phyloP scores from a whole-genome alignment of 2,329 filamentous ascomycete species.

The Fusarium temperatum region DNA sequence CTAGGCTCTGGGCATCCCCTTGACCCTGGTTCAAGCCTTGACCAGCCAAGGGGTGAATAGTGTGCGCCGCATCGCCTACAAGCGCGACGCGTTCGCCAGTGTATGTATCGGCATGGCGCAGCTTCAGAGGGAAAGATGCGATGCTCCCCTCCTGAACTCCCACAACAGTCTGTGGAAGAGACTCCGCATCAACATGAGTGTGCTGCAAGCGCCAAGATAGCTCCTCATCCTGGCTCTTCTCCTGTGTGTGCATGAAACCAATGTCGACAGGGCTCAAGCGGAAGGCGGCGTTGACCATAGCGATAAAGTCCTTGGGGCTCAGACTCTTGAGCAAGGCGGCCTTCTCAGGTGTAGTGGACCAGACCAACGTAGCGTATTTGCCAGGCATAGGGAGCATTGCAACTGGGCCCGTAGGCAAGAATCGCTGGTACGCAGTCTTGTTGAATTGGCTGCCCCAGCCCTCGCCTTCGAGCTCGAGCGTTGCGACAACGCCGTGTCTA shows the following conservation, averaged over 20 bases:
- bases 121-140: constrained; percentile 88
- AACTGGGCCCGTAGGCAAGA: constrained; percentile 90
- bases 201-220: constrained; percentile 84
- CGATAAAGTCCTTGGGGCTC: constrained; percentile 75
- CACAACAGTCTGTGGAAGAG: constrained; percentile 72
- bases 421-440: constrained; percentile 92
- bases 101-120: constrained; percentile 95
- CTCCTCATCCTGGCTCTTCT: constrained; percentile 73
- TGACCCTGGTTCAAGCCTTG: constrained; percentile 96
- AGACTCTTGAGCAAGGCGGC: constrained; percentile 83
- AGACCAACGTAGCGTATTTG: constrained; percentile 85
- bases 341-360: constrained; percentile 87
- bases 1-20: constrained; percentile 84
- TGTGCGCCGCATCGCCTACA: constrained; percentile 94
- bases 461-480: constrained; percentile 74
- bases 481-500: constrained; percentile 90
- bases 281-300: constrained; percentile 94
- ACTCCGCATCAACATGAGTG: constrained; percentile 62
- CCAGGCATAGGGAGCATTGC: constrained; percentile 91
- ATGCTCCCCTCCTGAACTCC: constrained; percentile 81
- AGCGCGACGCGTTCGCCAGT: constrained; percentile 89
- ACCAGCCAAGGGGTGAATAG: constrained; percentile 91
- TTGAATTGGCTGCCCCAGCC: constrained; percentile 62
- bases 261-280: constrained; percentile 82
- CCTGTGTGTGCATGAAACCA: constrained; percentile 78